A percentile compares a stretch with the other conserved stretches of the same genome.
phyloP scores from a whole-genome alignment of 2,329 filamentous ascomycete species.

The Dactylellina drechsleri region DNA sequence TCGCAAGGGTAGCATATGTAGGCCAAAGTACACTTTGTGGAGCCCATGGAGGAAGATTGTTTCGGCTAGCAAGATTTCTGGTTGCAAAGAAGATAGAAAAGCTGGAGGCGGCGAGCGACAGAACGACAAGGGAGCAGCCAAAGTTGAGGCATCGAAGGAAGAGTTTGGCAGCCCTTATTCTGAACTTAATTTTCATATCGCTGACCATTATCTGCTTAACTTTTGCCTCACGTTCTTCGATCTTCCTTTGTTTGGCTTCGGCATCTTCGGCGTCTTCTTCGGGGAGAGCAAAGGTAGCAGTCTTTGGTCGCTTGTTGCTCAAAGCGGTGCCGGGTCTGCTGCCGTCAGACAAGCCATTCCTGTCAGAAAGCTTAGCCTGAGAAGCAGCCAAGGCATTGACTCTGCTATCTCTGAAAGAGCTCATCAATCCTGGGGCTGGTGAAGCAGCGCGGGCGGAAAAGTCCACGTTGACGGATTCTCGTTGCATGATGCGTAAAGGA shows the following conservation, averaged over 20 bases:
- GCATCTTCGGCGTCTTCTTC: slow-evolving; percentile 82
- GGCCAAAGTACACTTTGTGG: slow-evolving; percentile 83
- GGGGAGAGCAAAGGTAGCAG: slow-evolving; percentile 83
- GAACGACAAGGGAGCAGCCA: slow-evolving; percentile 92
- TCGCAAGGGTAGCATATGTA: slow-evolving; percentile 81
- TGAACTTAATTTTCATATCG: slow-evolving; percentile 84
- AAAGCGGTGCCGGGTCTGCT: slow-evolving; percentile 39
- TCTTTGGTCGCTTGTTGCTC: slow-evolving; percentile 77
- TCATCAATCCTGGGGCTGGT: slow-evolving; percentile 33
- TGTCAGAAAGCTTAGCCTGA: slow-evolving; percentile 67
- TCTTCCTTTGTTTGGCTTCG: slow-evolving; percentile 5
- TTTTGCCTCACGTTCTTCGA: slow-evolving; percentile 60
- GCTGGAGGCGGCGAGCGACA: slow-evolving; percentile 87
- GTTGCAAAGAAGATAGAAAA: slow-evolving; percentile 94
- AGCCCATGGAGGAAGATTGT: slow-evolving; percentile 86
- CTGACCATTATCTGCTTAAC: slow-evolving; percentile 57
- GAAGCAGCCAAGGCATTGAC: slow-evolving; percentile 86
- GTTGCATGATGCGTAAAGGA: slow-evolving; percentile 43
- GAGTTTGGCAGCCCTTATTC: slow-evolving; percentile 81
- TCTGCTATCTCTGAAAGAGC: slow-evolving; percentile 49
- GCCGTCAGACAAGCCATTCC: slow-evolving; percentile 80
- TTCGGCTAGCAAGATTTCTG: slow-evolving; percentile 76
- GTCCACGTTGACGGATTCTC: slow-evolving; percentile 39
- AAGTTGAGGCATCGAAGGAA: slow-evolving; percentile 96
- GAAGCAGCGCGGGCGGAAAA: slow-evolving; percentile 20